Conservation (phyloP, 129 eudicot species). For the Oenanthe sinensis region DNA sequence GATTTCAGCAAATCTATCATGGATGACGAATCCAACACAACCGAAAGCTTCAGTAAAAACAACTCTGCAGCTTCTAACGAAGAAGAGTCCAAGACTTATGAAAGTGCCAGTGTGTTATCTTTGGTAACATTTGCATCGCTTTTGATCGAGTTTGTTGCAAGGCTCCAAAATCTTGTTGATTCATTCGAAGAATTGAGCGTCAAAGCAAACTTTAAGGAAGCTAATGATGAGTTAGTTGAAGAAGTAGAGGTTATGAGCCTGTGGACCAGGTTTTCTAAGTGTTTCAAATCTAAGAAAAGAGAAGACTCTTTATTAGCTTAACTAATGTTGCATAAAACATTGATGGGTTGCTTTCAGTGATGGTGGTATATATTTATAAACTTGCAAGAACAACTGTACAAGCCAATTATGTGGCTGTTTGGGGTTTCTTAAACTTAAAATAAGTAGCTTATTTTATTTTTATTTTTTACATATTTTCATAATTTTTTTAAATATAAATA, state of each 20-base stretch:
- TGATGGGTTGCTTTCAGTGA: background rate
- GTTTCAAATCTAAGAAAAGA: constrained; percentile 27
- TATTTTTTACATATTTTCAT: too few species aligned
- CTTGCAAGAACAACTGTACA: background rate
- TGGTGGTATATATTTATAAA: background rate
- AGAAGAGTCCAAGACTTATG: constrained; percentile 38
- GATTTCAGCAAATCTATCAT: background rate
- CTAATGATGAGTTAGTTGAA: constrained; percentile 11
- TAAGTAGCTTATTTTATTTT: too few species aligned
- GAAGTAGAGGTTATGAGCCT: constrained; percentile 24
- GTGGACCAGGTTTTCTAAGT: constrained; percentile 38
- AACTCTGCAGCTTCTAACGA: constrained; percentile 15
- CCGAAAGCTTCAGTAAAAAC: constrained; percentile 21
- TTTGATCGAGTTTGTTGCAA: constrained; percentile 80
- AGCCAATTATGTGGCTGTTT: too few species aligned
- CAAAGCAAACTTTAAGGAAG: constrained; percentile 49
- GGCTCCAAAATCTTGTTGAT: constrained; percentile 74
- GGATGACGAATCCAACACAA: constrained; percentile 8
- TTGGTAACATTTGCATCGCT: constrained; percentile 76
- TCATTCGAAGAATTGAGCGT: constrained; percentile 68
- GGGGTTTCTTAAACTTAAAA: too few species aligned
- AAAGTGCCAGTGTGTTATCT: constrained; percentile 82
- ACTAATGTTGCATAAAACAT: background rate
- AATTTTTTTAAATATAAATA: too few species aligned
- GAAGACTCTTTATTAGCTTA: constrained; percentile 26